phyloP scores from a whole-genome alignment of 2,329 filamentous ascomycete genomes.

The Xylariomycetidae sp. region DNA sequence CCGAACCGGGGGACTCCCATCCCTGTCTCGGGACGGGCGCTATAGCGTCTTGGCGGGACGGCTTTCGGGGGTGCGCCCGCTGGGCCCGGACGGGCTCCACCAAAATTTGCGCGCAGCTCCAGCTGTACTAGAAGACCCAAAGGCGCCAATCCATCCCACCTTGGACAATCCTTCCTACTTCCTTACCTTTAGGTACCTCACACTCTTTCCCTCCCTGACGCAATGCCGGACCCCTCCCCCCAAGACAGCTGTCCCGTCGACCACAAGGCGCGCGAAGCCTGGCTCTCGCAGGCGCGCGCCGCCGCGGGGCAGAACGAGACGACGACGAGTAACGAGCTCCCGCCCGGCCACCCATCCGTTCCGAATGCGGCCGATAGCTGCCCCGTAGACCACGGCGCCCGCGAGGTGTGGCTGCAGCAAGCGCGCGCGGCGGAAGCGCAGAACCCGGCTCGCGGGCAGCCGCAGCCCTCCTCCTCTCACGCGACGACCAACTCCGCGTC shows the following conservation, averaged over 20 bases:
- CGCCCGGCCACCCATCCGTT: conserved; percentile 17
- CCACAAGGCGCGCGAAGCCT: conserved; percentile 79
- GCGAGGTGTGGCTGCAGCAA: conserved; percentile 56
- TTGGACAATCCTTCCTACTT: too few relatives aligned
- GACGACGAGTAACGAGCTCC: conserved; percentile 20
- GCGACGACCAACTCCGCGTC: conserved; percentile 26
- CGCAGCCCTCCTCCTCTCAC: conserved; percentile 19
- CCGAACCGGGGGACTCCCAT: too few relatives aligned
- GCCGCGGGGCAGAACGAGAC: conserved; percentile 29
- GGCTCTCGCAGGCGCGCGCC: conserved; percentile 65
- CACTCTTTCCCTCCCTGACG: too few relatives aligned
- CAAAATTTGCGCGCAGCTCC: too few relatives aligned
- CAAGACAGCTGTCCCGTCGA: conserved; percentile 69
- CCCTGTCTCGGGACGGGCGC: too few relatives aligned
- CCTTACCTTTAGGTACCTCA: too few relatives aligned
- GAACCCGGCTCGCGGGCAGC: conserved; percentile 4
- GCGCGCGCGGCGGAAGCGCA: conserved; percentile 15
- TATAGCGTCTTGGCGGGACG: too few relatives aligned
- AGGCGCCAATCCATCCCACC: too few relatives aligned
- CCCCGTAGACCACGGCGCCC: conserved; percentile 63
- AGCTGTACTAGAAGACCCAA: too few relatives aligned
- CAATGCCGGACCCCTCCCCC: too few relatives aligned
- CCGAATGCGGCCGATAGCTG: conserved; percentile 38
- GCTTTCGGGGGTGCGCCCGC: too few relatives aligned
- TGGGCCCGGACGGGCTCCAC: too few relatives aligned